These are phyloP conservation scores for Houttuynia cordata DNA, from an alignment of 164 flowering plant genomes.

Conservation along the genomic window DNA sequence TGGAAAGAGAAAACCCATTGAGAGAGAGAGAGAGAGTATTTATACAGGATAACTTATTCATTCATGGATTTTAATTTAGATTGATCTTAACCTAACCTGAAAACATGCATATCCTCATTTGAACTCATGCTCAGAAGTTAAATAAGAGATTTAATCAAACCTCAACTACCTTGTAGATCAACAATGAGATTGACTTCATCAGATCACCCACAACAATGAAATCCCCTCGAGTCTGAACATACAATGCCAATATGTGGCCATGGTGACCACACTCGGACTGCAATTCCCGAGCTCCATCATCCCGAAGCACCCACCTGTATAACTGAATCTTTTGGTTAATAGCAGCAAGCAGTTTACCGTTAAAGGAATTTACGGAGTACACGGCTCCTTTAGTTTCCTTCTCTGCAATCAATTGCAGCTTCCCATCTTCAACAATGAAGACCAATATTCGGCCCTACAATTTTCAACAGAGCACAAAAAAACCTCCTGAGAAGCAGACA, in stretches of 20 bases:
- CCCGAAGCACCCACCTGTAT: slow-evolving; percentile 94
- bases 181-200: slow-evolving; percentile 87
- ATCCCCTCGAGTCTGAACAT: slow-evolving; percentile 95
- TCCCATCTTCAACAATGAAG: slow-evolving; percentile 88
- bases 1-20: slow-evolving; percentile 12
- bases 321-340: slow-evolving; percentile 95
- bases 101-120: too few species aligned
- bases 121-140: neutral
- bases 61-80: too few species aligned
- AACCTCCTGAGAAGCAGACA: too few species aligned
- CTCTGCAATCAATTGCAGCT: slow-evolving; percentile 74
- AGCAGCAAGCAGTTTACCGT: slow-evolving; percentile 91
- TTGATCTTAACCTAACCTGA: too few species aligned
- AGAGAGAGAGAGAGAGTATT: neutral
- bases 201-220: slow-evolving; percentile 96
- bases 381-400: slow-evolving; percentile 98
- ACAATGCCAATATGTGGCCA: slow-evolving; percentile 93
- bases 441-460: slow-evolving; percentile 81
- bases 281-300: slow-evolving; percentile 86
- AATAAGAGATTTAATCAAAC: neutral
- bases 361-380: slow-evolving; percentile 82
- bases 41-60: too few species aligned
- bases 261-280: slow-evolving; percentile 97
- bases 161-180: slow-evolving; percentile 72
- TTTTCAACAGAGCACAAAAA: neutral